Evolutionary conservation across 495 filamentous ascomycete species (phyloP).

Genomic region (Immersiella caudata): DNA sequence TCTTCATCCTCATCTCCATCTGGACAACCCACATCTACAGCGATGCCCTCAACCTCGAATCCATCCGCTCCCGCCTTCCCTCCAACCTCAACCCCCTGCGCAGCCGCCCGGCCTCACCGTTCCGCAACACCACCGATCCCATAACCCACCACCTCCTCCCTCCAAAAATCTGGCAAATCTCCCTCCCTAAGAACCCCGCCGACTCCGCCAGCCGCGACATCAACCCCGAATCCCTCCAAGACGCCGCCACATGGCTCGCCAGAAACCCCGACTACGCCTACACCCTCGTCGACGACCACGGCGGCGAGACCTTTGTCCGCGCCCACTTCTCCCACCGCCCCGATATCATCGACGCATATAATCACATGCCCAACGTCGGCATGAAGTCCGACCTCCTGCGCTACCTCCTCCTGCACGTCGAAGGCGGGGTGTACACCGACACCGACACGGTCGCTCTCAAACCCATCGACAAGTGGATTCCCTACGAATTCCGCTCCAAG

Average conservation of each 20-base stretch:
- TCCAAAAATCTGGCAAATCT: conserved; percentile 28
- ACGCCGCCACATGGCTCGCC: conserved; percentile 24
- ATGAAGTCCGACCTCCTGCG: conserved; percentile 57
- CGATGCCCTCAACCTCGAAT: not conserved
- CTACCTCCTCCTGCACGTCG: conserved; percentile 52
- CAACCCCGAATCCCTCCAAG: conserved; percentile 5
- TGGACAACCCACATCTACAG: not conserved
- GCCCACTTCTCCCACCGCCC: conserved; percentile 34
- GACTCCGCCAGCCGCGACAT: not conserved
- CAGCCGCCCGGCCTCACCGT: not conserved
- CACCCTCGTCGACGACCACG: conserved; percentile 28
- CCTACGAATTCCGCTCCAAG: conserved; percentile 38
- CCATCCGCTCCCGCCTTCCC: not conserved
- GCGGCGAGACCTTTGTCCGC: conserved; percentile 33
- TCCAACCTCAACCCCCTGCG: not conserved
- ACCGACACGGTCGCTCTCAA: conserved; percentile 55
- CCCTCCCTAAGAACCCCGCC: conserved; percentile 17
- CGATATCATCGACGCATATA: conserved; percentile 47
- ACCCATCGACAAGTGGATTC: conserved; percentile 50
- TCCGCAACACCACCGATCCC: not conserved
- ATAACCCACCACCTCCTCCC: conserved; percentile 7
- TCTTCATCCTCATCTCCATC: conserved; percentile 4
- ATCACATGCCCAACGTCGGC: conserved; percentile 48
- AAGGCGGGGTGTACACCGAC: conserved; percentile 58
- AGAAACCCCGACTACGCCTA: conserved; percentile 25